Evolutionary conservation across 2,329 filamentous ascomycete species (phyloP).

Genomic region (Penicillium crustosum): DNA sequence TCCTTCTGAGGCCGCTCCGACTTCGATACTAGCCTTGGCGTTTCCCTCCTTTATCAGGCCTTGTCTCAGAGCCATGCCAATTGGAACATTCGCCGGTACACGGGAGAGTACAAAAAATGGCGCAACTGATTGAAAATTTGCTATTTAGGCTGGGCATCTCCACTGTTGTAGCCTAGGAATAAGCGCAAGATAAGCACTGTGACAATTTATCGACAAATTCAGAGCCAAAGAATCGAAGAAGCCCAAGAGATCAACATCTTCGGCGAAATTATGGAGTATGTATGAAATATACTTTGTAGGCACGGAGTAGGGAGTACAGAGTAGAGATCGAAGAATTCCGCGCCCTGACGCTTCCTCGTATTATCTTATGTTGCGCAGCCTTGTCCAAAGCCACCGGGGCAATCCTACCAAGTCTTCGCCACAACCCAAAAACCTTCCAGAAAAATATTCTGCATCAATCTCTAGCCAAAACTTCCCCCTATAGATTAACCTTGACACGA

Average conservation of each 20-base stretch:
- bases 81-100: neutral
- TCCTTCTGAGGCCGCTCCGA: no score
- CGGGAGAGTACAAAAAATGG: neutral
- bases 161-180: neutral
- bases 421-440: neutral
- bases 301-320: neutral
- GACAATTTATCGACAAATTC: neutral
- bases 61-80: neutral
- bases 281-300: neutral
- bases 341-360: neutral
- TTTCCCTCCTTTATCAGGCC: neutral
- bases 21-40: neutral
- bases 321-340: neutral
- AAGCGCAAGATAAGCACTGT: neutral
- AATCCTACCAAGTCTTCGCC: neutral
- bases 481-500: neutral
- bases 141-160: neutral
- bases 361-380: no score
- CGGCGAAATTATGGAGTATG: neutral
- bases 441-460: neutral
- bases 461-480: neutral
- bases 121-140: neutral
- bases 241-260: neutral
- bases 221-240: neutral
- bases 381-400: neutral